Conservation (phyloP, 768 basidiomycete species). For the Xerocomellus chrysenteron region DNA sequence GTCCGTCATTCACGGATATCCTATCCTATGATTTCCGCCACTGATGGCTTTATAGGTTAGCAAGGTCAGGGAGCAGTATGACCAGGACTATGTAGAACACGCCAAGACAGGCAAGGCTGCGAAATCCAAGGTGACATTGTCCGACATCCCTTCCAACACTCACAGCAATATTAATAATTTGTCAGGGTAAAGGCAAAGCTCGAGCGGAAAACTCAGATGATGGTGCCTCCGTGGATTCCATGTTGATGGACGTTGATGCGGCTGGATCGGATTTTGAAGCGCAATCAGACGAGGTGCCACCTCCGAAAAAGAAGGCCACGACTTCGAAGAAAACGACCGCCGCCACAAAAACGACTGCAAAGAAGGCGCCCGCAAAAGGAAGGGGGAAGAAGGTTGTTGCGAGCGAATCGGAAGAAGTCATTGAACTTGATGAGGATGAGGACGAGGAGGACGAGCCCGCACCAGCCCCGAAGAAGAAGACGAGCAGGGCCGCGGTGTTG, state of each 20-base stretch:
- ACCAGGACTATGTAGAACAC: slow-evolving; percentile 58
- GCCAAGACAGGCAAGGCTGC: slow-evolving; percentile 35
- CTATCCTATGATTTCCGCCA: neutral
- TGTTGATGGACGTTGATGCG: slow-evolving; percentile 72
- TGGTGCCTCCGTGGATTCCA: slow-evolving; percentile 58
- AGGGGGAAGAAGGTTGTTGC: slow-evolving; percentile 54
- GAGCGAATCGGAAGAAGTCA: slow-evolving; percentile 50
- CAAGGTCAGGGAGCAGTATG: slow-evolving; percentile 69
- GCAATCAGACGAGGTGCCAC: slow-evolving; percentile 41
- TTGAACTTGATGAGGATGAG: slow-evolving; percentile 57
- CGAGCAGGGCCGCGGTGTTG: slow-evolving; percentile 62
- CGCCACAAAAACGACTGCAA: slow-evolving; percentile 38
- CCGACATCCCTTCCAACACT: neutral
- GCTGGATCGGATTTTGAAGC: slow-evolving; percentile 52
- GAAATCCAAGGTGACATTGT: slow-evolving; percentile 45
- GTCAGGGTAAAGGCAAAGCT: slow-evolving; percentile 53
- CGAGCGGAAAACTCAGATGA: slow-evolving; percentile 53
- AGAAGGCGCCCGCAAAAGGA: slow-evolving; percentile 48
- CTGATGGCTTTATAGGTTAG: slow-evolving; percentile 44
- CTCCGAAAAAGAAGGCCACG: slow-evolving; percentile 43
- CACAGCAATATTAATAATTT: neutral
- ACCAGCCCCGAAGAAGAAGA: slow-evolving; percentile 51
- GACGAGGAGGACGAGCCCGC: slow-evolving; percentile 48
- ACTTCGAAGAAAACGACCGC: slow-evolving; percentile 30
- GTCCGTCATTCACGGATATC: slow-evolving; percentile 38